These are phyloP conservation scores for Eucalyptus tenuipes DNA, from an alignment of 345 rosid species.

Conservation along the genomic window DNA sequence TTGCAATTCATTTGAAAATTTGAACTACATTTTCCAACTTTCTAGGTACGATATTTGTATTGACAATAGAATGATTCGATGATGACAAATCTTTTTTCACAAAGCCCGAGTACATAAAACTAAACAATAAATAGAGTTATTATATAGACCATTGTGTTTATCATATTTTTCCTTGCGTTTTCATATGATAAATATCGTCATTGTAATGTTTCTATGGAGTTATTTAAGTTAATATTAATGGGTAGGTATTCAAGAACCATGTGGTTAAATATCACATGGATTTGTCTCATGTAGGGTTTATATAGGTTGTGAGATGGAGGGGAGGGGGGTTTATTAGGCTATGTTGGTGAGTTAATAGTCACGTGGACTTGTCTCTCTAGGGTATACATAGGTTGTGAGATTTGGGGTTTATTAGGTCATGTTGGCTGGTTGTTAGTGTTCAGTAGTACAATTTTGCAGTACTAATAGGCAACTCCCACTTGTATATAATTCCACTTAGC, in stretches of 20 bases:
- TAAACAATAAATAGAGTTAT: not conserved
- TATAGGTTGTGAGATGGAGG: not conserved
- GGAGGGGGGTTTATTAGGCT: not conserved
- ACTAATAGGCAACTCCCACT: not conserved
- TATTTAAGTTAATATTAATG: not conserved
- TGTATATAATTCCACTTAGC: not conserved
- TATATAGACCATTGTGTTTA: not conserved
- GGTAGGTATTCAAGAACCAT: not conserved
- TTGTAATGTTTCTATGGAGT: not conserved
- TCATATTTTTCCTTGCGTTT: fast-evolving
- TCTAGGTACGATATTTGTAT: not conserved
- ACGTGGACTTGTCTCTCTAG: not conserved
- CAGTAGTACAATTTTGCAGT: not conserved
- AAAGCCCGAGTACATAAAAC: fast-evolving
- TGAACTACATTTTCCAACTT: not conserved
- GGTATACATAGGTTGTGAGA: not conserved
- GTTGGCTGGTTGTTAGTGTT: not conserved
- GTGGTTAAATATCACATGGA: not conserved
- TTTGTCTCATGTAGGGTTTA: not conserved
- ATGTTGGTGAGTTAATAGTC: not conserved
- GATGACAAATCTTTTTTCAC: not conserved
- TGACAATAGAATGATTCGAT: not conserved
- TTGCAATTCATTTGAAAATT: not conserved
- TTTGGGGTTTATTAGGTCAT: not conserved
- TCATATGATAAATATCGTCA: too few species aligned